These are phyloP conservation scores for Wickerhamomyces strasburgensis DNA, from an alignment of 805 yeast species.

Conservation along the genomic window DNA sequence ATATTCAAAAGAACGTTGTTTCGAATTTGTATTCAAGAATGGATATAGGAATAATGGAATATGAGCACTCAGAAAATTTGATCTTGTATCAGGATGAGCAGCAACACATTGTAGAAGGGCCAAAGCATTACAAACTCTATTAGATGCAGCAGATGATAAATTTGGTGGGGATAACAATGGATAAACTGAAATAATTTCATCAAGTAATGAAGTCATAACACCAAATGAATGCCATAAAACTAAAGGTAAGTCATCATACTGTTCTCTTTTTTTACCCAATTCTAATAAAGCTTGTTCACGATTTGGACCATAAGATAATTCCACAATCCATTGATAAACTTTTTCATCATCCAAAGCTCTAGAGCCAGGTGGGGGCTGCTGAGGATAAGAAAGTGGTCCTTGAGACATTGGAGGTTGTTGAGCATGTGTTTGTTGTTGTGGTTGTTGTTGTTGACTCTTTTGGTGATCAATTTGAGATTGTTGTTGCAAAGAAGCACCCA, in stretches of 20 bases:
- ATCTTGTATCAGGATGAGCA: slow-evolving; percentile 86
- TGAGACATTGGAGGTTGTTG: too few relatives aligned
- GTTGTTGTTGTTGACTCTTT: slow-evolving; percentile 10
- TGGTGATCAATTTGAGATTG: slow-evolving; percentile 9
- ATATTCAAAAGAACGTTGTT: slow-evolving; percentile 91
- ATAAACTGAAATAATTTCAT: slow-evolving; percentile 86
- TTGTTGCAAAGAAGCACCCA: slow-evolving; percentile 7
- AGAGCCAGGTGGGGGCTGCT: slow-evolving; percentile 18
- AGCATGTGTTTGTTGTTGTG: too few relatives aligned
- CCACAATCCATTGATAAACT: slow-evolving; percentile 86
- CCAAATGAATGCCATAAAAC: slow-evolving; percentile 96
- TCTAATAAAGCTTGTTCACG: slow-evolving; percentile 91
- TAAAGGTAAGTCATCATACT: slow-evolving; percentile 87
- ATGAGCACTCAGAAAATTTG: slow-evolving; percentile 80
- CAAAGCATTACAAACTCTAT: slow-evolving; percentile 91
- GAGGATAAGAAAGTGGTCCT: too few relatives aligned
- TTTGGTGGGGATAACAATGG: slow-evolving; percentile 86
- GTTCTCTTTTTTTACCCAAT: slow-evolving; percentile 89
- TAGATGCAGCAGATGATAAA: slow-evolving; percentile 79
- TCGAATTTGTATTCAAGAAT: slow-evolving; percentile 84
- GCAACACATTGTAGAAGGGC: slow-evolving; percentile 96
- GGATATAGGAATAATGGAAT: slow-evolving; percentile 92
- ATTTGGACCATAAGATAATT: slow-evolving; percentile 83
- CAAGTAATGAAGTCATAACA: slow-evolving; percentile 86
- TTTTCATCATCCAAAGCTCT: slow-evolving; percentile 69